These are phyloP conservation scores for Marasmius oreades DNA, from an alignment of 1,284 basidiomycete species.

Conservation along the genomic window DNA sequence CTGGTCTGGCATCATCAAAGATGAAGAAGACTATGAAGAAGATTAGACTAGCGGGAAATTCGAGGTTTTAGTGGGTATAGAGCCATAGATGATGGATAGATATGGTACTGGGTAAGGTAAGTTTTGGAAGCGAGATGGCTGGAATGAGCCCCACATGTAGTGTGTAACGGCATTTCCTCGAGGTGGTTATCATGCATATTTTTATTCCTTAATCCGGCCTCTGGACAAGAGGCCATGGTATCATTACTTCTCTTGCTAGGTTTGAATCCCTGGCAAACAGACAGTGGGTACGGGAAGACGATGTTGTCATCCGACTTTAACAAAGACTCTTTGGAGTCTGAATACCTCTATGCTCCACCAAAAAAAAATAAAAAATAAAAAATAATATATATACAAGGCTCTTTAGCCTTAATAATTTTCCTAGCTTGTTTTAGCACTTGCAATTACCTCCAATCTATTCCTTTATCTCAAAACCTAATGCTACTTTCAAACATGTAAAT, in stretches of 20 bases:
- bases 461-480: no score
- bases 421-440: no score
- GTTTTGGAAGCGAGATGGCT: neutral
- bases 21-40: neutral
- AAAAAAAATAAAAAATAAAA: neutral
- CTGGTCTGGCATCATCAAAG: neutral
- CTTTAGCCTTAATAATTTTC: no score
- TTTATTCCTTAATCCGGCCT: neutral
- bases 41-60: slow-evolving; percentile 1
- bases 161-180: neutral
- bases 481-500: no score
- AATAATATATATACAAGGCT: no score
- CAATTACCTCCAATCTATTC: no score
- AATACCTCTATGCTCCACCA: neutral
- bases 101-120: neutral
- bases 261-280: neutral
- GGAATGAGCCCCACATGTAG: neutral
- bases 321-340: neutral
- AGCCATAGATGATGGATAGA: neutral
- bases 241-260: no score
- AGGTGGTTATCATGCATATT: neutral
- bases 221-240: no score
- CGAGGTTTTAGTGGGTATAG: slow-evolving; percentile 14
- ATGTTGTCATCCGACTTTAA: neutral
- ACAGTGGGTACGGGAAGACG: neutral